Percentiles rank a stretch among this genome's conserved stretches.
Conservation (phyloP, 306 rosid genomes). For the Cyamopsis tetragonoloba region DNA sequence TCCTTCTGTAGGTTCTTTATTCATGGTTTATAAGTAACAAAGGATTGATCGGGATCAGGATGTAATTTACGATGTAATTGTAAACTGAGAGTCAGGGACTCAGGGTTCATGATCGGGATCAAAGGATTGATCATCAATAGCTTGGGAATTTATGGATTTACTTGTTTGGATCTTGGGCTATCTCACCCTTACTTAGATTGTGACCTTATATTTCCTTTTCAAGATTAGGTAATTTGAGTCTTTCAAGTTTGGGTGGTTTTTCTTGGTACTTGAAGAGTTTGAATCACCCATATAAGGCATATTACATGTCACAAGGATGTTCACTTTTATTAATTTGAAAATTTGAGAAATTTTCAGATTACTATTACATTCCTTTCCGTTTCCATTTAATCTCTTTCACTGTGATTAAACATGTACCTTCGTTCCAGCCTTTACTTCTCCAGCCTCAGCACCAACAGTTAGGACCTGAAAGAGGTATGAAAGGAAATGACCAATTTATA, state of each 20-base stretch:
- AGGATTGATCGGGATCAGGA: too few relatives aligned
- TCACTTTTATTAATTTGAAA: not conserved
- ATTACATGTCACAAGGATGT: not conserved
- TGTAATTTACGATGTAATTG: not conserved
- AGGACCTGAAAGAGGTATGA: slow-evolving; percentile 54
- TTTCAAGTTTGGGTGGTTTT: not conserved
- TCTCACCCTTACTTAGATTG: not conserved
- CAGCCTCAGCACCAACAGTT: slow-evolving; percentile 73
- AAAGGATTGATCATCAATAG: not conserved
- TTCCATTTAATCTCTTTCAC: not conserved
- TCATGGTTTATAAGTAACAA: too few relatives aligned
- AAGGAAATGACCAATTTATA: slow-evolving; percentile 6
- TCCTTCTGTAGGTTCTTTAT: too few relatives aligned
- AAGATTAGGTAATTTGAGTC: not conserved
- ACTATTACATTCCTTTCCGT: not conserved
- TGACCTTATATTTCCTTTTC: not conserved
- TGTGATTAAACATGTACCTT: slow-evolving; percentile 52
- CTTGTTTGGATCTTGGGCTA: not conserved
- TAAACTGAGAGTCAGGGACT: not conserved
- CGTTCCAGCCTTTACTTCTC: slow-evolving; percentile 62
- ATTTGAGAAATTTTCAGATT: not conserved
- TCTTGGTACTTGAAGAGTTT: not conserved
- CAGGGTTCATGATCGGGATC: not conserved
- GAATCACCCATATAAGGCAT: not conserved
- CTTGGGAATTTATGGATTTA: not conserved